A percentile compares a stretch with the other conserved stretches of the same genome.
Evolutionary conservation across 106 monocot species (phyloP).

Genomic region (Amphibolis antarctica): DNA sequence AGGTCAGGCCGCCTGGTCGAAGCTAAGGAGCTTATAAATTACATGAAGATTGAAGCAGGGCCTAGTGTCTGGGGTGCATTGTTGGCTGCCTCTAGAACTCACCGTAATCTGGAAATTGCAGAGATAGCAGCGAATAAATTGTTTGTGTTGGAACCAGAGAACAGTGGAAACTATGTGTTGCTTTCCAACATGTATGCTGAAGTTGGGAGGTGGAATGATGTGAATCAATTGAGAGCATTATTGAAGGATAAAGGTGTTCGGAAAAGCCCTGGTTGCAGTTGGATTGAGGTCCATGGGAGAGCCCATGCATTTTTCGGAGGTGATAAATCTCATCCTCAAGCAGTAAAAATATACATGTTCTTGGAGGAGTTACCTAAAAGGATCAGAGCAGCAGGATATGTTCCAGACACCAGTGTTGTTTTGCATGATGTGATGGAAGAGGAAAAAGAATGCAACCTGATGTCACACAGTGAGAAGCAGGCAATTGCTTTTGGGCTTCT

Average conservation of each 20-base stretch:
- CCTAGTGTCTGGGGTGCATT: slow-evolving; percentile 56
- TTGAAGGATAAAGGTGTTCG: slow-evolving; percentile 26
- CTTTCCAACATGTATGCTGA: slow-evolving; percentile 62
- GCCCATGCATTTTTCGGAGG: slow-evolving; percentile 34
- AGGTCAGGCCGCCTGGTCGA: slow-evolving; percentile 36
- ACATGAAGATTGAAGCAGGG: slow-evolving; percentile 30
- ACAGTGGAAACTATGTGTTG: slow-evolving; percentile 45
- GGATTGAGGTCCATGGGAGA: slow-evolving; percentile 44
- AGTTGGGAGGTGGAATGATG: slow-evolving; percentile 36
- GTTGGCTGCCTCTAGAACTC: slow-evolving; percentile 24
- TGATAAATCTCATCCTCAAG: slow-evolving; percentile 33
- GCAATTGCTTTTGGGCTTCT: slow-evolving; percentile 11
- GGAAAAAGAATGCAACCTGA: slow-evolving; percentile 6
- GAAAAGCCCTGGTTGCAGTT: slow-evolving; percentile 50
- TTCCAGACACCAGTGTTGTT: slow-evolving; percentile 8
- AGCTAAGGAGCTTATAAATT: slow-evolving; percentile 29
- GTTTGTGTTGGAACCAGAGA: slow-evolving; percentile 38
- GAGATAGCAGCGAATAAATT: slow-evolving; percentile 37
- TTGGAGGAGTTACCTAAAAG: slow-evolving; percentile 32
- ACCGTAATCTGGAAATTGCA: slow-evolving; percentile 36
- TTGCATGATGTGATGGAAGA: slow-evolving; percentile 11
- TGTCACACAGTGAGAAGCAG: slow-evolving; percentile 9
- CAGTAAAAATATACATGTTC: slow-evolving; percentile 31
- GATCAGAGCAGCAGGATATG: slow-evolving; percentile 16
- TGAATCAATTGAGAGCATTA: slow-evolving; percentile 22